Conservation (phyloP, 2,329 filamentous ascomycete genomes). For the Alternaria brassicae region DNA sequence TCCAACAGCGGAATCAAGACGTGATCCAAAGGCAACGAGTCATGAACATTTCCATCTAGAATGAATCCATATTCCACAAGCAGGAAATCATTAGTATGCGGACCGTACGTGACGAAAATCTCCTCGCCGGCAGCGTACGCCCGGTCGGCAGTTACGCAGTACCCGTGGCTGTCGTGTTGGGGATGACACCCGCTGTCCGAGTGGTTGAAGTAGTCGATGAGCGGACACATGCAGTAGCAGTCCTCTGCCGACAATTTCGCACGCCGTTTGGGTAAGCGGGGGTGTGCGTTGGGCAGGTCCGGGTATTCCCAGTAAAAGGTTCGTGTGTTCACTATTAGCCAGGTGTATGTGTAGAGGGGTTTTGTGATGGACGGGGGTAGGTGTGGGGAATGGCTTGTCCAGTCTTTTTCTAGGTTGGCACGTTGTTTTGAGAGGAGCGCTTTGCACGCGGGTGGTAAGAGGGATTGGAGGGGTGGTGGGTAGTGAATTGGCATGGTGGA, state of each 20-base stretch:
- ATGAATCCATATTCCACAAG: constrained; percentile 70
- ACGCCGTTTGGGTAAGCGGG: constrained; percentile 53
- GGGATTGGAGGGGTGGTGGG: constrained; percentile 51
- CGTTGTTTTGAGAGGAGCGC: constrained; percentile 63
- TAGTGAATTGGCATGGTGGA: constrained; percentile 65
- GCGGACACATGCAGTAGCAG: constrained; percentile 73
- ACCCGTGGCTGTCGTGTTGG: constrained; percentile 59
- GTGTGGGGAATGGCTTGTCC: constrained; percentile 52
- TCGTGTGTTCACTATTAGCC: constrained; percentile 67
- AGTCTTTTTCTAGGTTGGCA: constrained; percentile 60
- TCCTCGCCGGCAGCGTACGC: constrained; percentile 67
- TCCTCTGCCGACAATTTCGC: constrained; percentile 58
- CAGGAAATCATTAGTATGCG: constrained; percentile 75
- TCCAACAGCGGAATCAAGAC: constrained; percentile 51
- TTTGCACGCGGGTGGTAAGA: constrained; percentile 48
- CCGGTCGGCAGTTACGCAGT: constrained; percentile 61
- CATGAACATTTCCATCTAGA: constrained; percentile 46
- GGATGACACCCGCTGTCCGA: constrained; percentile 59
- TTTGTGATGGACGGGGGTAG: constrained; percentile 55
- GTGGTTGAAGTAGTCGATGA: constrained; percentile 76
- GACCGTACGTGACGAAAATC: constrained; percentile 72
- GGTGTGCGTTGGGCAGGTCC: constrained; percentile 48
- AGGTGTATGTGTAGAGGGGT: constrained; percentile 61
- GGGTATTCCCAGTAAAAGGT: constrained; percentile 64
- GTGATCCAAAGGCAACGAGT: constrained; percentile 53